phyloP scores from a whole-genome alignment of 2,329 filamentous ascomycete species.

The Diaporthe caulivora region DNA sequence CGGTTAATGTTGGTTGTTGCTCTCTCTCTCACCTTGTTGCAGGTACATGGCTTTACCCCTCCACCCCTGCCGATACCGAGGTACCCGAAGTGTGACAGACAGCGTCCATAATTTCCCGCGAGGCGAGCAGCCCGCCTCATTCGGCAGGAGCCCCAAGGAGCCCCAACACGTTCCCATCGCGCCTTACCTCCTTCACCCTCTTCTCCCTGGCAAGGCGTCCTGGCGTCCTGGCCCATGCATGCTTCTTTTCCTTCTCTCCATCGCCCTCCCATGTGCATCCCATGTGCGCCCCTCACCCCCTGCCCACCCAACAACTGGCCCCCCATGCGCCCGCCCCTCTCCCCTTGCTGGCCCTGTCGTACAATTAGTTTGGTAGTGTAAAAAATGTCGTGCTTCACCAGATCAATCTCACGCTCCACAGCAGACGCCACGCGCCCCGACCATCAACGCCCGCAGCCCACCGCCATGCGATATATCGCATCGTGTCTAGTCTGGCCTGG shows the following conservation, averaged over 20 bases:
- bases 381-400: slow-evolving; percentile 1
- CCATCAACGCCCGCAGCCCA: neutral
- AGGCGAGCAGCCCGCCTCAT: slow-evolving; percentile 26
- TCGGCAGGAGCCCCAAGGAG: slow-evolving; percentile 4
- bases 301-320: neutral
- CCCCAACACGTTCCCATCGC: neutral
- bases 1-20: neutral
- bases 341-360: slow-evolving; percentile 7
- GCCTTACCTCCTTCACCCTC: neutral
- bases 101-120: slow-evolving; percentile 29
- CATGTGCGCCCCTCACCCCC: neutral
- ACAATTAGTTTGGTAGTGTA: neutral
- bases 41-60: neutral
- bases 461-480: slow-evolving; percentile 12
- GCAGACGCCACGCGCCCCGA: neutral
- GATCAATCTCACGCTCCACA: slow-evolving; percentile 1
- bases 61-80: slow-evolving; percentile 18
- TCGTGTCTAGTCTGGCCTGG: neutral
- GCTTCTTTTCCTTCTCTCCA: neutral
- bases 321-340: neutral
- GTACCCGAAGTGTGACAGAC: slow-evolving; percentile 28
- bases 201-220: neutral
- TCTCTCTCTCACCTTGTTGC: too few relatives aligned
- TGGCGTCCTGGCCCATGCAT: neutral
- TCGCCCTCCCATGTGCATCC: neutral